phyloP scores from a whole-genome alignment of 1,284 basidiomycete genomes.

The Malassezia arunalokei region DNA sequence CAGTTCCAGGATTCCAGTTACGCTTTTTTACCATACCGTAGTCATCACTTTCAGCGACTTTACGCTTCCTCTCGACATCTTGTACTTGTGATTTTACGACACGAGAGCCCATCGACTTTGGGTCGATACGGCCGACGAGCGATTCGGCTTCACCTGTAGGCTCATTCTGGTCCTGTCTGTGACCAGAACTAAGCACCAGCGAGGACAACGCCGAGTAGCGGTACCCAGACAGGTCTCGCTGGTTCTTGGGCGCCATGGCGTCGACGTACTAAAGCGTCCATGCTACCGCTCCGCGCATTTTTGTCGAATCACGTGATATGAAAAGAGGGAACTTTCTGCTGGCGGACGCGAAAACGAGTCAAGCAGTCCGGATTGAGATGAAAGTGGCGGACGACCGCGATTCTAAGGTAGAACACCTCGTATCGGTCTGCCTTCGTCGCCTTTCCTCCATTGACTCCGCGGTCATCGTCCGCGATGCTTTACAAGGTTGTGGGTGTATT shows the following conservation, averaged over 20 bases:
- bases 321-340: not conserved
- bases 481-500: not conserved
- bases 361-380: not conserved
- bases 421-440: too few relatives aligned
- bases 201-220: constrained; percentile 44
- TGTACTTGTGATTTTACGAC: constrained; percentile 71
- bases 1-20: constrained; percentile 36
- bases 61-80: constrained; percentile 75
- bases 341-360: not conserved
- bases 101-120: constrained; percentile 83
- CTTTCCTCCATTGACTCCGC: not conserved
- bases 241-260: constrained; percentile 36
- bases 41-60: constrained; percentile 30
- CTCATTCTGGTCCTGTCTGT: constrained; percentile 51
- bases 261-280: not conserved
- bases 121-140: constrained; percentile 78
- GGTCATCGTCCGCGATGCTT: not conserved
- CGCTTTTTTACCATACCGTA: constrained; percentile 18
- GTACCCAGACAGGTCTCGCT: constrained; percentile 42
- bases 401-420: too few relatives aligned
- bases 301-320: not conserved
- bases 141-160: constrained; percentile 91
- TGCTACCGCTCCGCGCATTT: not conserved
- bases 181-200: constrained; percentile 39
- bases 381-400: not conserved